Evolutionary conservation across 1,284 basidiomycete species (phyloP).

Genomic region (Meira miltonrushii): DNA sequence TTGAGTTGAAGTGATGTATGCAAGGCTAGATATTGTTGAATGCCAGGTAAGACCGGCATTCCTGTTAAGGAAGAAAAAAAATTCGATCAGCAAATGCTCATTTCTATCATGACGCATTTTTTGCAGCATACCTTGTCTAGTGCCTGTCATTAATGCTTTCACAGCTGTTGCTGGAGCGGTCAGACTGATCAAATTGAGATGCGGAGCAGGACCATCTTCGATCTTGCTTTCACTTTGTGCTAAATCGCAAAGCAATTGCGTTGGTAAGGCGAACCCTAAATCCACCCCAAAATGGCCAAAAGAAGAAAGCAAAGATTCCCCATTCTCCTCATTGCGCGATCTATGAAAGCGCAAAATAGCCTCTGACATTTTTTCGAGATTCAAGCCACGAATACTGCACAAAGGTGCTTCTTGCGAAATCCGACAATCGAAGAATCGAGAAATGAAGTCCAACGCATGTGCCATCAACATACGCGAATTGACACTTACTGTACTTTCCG

Average conservation of each 20-base stretch:
- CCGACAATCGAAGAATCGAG: slow-evolving; percentile 4
- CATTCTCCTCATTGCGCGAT: not conserved
- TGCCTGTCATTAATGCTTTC: not conserved
- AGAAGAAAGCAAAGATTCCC: too few relatives aligned
- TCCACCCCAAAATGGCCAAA: not conserved
- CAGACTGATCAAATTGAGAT: not conserved
- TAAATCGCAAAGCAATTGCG: not conserved
- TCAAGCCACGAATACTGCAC: slow-evolving; percentile 3
- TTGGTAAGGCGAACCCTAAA: not conserved
- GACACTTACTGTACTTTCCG: not conserved
- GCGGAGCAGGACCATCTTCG: slow-evolving; percentile 1
- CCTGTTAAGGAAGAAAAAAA: not conserved
- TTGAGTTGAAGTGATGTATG: slow-evolving; percentile 1
- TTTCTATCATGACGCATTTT: too few relatives aligned
- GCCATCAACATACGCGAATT: not conserved
- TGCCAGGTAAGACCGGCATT: not conserved
- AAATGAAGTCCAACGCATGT: slow-evolving; percentile 1
- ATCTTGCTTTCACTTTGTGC: not conserved
- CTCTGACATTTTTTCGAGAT: not conserved
- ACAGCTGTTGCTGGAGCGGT: not conserved
- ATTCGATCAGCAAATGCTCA: too few relatives aligned
- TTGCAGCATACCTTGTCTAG: not conserved
- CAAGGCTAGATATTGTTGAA: not conserved
- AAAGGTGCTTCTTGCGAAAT: not conserved
- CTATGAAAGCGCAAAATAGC: not conserved